Evolutionary conservation across 179 eudicot genomes (phyloP), one percentile per base, ranked within the genome.

Genomic region (Drosera spatulata): DNA sequence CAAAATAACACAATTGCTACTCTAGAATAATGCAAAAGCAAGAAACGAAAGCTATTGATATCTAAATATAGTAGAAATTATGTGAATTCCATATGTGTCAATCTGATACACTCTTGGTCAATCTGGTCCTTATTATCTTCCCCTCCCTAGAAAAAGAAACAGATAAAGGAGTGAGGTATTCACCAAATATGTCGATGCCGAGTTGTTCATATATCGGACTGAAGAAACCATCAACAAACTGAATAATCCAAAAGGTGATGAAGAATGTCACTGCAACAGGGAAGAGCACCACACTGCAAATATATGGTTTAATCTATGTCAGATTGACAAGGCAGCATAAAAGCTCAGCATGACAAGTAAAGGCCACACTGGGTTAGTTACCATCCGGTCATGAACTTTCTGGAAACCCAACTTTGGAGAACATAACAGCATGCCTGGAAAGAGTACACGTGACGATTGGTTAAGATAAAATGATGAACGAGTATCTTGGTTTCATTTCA

Each of bases 171-270:
- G 22, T 11, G 39, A 10, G 52, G 60, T 56, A 63, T 70, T 71
- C 76, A 88, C 96, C 96, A 73, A 88, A 86, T 69, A 88, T 84
- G 44, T 88, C 85, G 58, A 88, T 71, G 53, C 96, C 96, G 55
- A 88, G 77, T 51, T 75, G 81, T 43, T 66, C 88, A 71, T 88
- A 88, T 40, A 88, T 69, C 45, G 96, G 96, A 77, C 95, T 85
- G 83, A 88, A 88, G 90, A 88, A 82, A 72, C 96, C 87, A 62
- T 88, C 96, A 63, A 86, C 95, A 73, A 88, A 88, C 70, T 88
- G 86, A 75, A 88, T 72, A 74, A 88, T 86, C 96, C 96, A 88
- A 94, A 94, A 88, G 9, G 96, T 88, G 58, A 88, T 73, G 70
- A 85, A 88, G 72, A 88, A 88, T 22, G 96, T 85, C 43, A 88